These are phyloP conservation scores for Suillus bovinus DNA, from an alignment of 768 basidiomycete species.

Conservation along the genomic window DNA sequence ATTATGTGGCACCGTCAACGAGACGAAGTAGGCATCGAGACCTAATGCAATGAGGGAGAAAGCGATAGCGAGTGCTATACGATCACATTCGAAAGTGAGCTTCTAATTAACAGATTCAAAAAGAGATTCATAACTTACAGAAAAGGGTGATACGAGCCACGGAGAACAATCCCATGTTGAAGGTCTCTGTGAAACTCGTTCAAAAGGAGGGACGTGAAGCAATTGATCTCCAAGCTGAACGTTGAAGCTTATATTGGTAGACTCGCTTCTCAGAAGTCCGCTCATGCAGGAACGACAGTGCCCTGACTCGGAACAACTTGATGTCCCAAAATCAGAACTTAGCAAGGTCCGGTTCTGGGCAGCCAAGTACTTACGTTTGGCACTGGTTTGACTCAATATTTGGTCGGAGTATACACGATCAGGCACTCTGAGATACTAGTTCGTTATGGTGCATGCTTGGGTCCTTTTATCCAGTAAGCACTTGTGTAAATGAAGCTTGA, in stretches of 20 bases:
- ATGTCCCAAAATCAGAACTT: not conserved
- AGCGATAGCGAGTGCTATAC: slow-evolving; percentile 16
- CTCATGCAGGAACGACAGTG: not conserved
- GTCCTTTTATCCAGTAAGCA: not conserved
- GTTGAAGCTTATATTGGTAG: not conserved
- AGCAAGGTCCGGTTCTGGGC: not conserved
- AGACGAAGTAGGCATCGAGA: slow-evolving; percentile 28
- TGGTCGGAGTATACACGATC: not conserved
- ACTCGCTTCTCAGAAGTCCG: not conserved
- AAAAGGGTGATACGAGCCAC: slow-evolving; percentile 22
- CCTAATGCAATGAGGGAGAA: slow-evolving; percentile 35
- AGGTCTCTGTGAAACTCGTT: not conserved
- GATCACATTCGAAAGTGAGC: slow-evolving; percentile 7
- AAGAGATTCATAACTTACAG: slow-evolving; percentile 16
- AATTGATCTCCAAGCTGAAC: not conserved
- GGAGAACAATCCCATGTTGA: slow-evolving; percentile 10
- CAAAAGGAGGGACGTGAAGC: not conserved
- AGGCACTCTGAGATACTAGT: not conserved
- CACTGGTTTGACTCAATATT: not conserved
- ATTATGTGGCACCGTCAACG: slow-evolving; percentile 18
- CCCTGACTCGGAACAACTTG: not conserved
- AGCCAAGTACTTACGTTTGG: not conserved
- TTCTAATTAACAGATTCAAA: not conserved
- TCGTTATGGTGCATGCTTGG: no score
- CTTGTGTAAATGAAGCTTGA: not conserved